These are phyloP conservation scores for Strobilomyces dryophilus DNA, from an alignment of 768 basidiomycete species.

Conservation along the genomic window DNA sequence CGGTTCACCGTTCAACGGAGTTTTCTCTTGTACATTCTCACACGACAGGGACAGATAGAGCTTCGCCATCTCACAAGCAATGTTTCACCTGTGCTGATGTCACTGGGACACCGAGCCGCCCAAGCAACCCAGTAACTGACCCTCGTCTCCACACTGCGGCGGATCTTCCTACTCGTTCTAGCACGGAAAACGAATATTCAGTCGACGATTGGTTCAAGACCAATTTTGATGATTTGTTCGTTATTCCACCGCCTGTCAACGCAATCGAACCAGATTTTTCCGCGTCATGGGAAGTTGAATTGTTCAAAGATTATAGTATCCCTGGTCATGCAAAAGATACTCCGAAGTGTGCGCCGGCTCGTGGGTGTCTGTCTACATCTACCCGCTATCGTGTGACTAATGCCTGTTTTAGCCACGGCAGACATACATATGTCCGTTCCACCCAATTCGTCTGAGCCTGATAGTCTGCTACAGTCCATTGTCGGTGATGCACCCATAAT, in stretches of 20 bases:
- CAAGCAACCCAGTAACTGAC: slow-evolving; percentile 9
- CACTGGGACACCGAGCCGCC: slow-evolving; percentile 25
- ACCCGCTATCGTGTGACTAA: not conserved
- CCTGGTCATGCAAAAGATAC: not conserved
- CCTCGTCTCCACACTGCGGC: slow-evolving; percentile 30
- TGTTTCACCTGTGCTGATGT: slow-evolving; percentile 33
- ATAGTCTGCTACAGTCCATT: slow-evolving; percentile 9
- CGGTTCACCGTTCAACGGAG: not conserved
- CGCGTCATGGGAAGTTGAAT: slow-evolving; percentile 29
- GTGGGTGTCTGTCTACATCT: slow-evolving; percentile 6
- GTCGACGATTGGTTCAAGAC: slow-evolving; percentile 37
- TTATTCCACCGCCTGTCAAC: slow-evolving; percentile 25
- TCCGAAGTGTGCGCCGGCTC: not conserved
- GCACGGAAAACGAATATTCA: slow-evolving; percentile 15
- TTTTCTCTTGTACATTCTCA: not conserved
- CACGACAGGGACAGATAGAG: not conserved
- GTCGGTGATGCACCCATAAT: not conserved
- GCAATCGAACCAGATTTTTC: slow-evolving; percentile 24
- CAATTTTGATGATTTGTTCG: slow-evolving; percentile 22
- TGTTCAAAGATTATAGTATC: slow-evolving; percentile 30
- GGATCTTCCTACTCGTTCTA: slow-evolving; percentile 24
- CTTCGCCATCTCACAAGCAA: slow-evolving; percentile 30
- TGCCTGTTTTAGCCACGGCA: not conserved
- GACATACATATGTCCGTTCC: not conserved
- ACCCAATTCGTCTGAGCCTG: not conserved